A percentile compares a stretch with the other conserved stretches of the same genome.
phyloP scores from a whole-genome alignment of 2,329 filamentous ascomycete genomes.

The Curvularia hawaiiensis region DNA sequence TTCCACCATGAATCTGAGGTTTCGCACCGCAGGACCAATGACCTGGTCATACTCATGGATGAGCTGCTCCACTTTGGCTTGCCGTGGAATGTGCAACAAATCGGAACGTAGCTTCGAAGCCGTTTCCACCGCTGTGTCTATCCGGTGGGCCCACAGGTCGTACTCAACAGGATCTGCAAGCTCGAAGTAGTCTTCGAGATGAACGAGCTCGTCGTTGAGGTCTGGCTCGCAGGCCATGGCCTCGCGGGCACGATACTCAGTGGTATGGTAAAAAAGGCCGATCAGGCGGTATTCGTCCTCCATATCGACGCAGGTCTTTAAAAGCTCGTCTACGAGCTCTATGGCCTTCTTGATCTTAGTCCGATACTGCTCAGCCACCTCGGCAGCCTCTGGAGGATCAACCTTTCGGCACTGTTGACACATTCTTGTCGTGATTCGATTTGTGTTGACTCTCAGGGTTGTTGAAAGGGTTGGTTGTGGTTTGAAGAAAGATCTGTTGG shows the following conservation, averaged over 20 bases:
- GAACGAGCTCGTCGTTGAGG: background rate
- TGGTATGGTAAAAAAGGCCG: background rate
- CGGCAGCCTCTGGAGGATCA: background rate
- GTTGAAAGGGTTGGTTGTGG: background rate
- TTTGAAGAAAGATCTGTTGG: background rate
- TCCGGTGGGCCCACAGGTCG: background rate
- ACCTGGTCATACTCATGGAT: background rate
- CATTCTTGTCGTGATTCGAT: background rate
- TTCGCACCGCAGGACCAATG: background rate
- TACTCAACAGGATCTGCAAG: background rate
- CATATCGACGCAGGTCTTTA: background rate
- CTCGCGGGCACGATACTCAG: background rate
- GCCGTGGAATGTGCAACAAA: background rate
- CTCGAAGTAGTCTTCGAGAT: background rate
- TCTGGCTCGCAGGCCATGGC: background rate
- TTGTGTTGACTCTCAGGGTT: background rate
- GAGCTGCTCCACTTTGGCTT: background rate
- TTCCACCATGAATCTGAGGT: too few relatives aligned
- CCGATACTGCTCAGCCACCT: background rate
- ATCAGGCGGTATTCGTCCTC: background rate
- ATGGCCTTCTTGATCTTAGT: background rate
- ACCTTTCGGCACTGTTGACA: background rate
- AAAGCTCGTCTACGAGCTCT: background rate
- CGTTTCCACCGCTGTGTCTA: background rate
- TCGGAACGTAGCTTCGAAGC: background rate